Conservation (phyloP, 805 yeast genomes). For the Zygotorulaspora chibaensis region DNA sequence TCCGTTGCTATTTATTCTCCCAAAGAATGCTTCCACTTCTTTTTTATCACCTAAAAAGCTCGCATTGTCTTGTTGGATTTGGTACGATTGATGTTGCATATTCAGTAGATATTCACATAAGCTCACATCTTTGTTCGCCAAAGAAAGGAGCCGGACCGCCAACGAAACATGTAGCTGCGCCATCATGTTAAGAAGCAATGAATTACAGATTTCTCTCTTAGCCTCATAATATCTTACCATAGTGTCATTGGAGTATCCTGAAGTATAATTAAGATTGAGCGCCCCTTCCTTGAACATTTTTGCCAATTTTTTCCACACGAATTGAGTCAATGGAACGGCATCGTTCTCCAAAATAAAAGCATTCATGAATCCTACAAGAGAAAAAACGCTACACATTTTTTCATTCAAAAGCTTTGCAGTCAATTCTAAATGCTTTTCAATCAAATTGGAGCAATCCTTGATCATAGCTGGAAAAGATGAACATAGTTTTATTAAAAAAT, state of each 20-base stretch:
- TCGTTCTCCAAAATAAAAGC: conserved; percentile 25
- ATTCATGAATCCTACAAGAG: conserved; percentile 38
- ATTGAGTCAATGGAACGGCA: conserved; percentile 13
- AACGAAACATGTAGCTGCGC: conserved; percentile 29
- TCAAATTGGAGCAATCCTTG: conserved; percentile 16
- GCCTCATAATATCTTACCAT: conserved; percentile 31
- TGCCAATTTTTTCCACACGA: conserved; percentile 19
- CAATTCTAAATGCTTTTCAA: conserved; percentile 26
- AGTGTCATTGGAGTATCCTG: conserved; percentile 25
- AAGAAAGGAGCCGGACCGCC: conserved; percentile 31
- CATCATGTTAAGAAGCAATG: conserved; percentile 21
- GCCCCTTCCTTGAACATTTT: conserved; percentile 13
- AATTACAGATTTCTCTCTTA: conserved; percentile 28
- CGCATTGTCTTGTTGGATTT: conserved; percentile 9
- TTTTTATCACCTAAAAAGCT: conserved; percentile 31
- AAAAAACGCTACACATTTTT: conserved; percentile 27
- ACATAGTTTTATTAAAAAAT: conserved; percentile 28
- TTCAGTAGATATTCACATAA: conserved; percentile 15
- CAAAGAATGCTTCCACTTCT: conserved; percentile 37
- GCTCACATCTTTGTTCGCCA: conserved; percentile 29
- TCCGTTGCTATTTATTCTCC: conserved; percentile 35
- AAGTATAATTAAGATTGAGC: conserved; percentile 10
- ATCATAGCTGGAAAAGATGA: conserved; percentile 29
- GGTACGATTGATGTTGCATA: conserved; percentile 9
- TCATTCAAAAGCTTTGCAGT: conserved; percentile 14